Evolutionary conservation across 805 yeast genomes (phyloP).

Genomic region (Cyberlindnera sargentensis): DNA sequence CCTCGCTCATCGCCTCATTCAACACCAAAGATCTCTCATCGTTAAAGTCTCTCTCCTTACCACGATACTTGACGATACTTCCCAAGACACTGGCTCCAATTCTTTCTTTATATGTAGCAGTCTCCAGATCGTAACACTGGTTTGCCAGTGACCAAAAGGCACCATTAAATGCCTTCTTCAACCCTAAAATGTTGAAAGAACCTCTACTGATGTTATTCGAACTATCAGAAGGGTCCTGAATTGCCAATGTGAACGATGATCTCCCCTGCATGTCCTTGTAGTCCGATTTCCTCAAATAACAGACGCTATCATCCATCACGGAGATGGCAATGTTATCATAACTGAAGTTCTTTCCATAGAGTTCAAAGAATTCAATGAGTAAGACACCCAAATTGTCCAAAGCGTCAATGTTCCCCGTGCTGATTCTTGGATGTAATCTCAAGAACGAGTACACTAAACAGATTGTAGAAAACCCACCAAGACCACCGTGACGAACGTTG

Average conservation of each 20-base stretch:
- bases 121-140: slow-evolving; percentile 66
- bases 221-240: slow-evolving; percentile 85
- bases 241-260: slow-evolving; percentile 57
- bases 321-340: slow-evolving; percentile 73
- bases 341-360: slow-evolving; percentile 85
- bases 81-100: slow-evolving; percentile 72
- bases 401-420: slow-evolving; percentile 59
- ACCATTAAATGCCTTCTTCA: slow-evolving; percentile 82
- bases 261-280: slow-evolving; percentile 48
- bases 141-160: slow-evolving; percentile 74
- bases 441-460: slow-evolving; percentile 78
- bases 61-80: slow-evolving; percentile 67
- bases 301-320: slow-evolving; percentile 46
- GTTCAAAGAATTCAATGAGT: slow-evolving; percentile 84
- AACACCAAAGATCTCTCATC: slow-evolving; percentile 62
- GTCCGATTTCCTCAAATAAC: slow-evolving; percentile 51
- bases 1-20: slow-evolving; percentile 47
- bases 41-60: slow-evolving; percentile 67
- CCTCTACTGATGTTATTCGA: slow-evolving; percentile 82
- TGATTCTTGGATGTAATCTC: slow-evolving; percentile 68
- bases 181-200: slow-evolving; percentile 69
- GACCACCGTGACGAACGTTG: slow-evolving; percentile 87
- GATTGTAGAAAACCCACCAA: slow-evolving; percentile 92
- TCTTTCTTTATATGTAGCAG: slow-evolving; percentile 57
- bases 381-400: slow-evolving; percentile 77